Percentiles rank a stretch among this genome's conserved stretches.
Evolutionary conservation across 176 grass and related monocot species (phyloP).

Genomic region (Zizania latifolia): DNA sequence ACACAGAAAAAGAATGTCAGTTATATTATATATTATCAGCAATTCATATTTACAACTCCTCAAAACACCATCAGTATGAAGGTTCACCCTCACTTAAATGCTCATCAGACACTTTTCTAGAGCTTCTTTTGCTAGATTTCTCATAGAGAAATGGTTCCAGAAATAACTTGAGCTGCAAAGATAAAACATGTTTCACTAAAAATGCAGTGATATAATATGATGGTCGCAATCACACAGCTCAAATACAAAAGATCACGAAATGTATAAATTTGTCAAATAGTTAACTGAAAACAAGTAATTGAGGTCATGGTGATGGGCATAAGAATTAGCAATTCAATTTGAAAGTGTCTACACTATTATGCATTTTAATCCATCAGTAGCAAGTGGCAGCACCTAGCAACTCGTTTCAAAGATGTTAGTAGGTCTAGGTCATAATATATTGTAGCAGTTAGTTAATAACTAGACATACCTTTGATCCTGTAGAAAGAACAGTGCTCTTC

Average conservation of each 20-base stretch:
- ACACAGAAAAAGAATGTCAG: background rate
- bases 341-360: constrained; percentile 8
- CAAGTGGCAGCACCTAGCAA: background rate
- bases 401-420: background rate
- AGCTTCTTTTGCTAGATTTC: constrained; percentile 35
- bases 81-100: constrained; percentile 65
- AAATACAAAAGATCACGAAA: no score
- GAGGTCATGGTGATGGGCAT: background rate
- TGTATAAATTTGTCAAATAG: no score
- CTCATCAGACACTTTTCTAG: constrained; percentile 65
- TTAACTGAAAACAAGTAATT: constrained; percentile 23
- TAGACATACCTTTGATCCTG: constrained; percentile 72
- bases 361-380: background rate
- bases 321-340: constrained; percentile 10
- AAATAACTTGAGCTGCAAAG: constrained; percentile 61
- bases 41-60: background rate
- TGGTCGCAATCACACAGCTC: background rate
- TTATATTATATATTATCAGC: background rate
- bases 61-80: constrained; percentile 39
- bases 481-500: constrained; percentile 74
- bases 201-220: background rate
- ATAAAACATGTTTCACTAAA: constrained; percentile 3
- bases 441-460: background rate
- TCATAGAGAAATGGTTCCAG: constrained; percentile 83
- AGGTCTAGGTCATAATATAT: background rate